Evolutionary conservation across 805 yeast genomes (phyloP).

Genomic region (Blastobotrys americana): DNA sequence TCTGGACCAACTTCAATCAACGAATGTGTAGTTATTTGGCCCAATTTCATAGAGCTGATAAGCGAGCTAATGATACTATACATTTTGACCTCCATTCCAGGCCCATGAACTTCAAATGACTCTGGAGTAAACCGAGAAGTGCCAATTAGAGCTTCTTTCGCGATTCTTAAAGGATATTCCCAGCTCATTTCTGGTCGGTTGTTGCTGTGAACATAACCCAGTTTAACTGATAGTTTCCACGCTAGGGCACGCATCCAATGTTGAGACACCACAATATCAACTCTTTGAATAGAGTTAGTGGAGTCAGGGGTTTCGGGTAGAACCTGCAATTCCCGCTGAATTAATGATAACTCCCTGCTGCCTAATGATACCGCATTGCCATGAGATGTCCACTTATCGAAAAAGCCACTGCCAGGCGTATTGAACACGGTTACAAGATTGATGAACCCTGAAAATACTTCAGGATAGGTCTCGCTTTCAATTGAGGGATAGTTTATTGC

Average conservation of each 20-base stretch:
- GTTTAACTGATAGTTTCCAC: constrained; percentile 12
- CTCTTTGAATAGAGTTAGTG: constrained; percentile 7
- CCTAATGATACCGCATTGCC: constrained; percentile 4
- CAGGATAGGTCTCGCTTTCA: constrained; percentile 7
- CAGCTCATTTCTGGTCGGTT: constrained; percentile 2
- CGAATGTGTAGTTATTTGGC: background rate
- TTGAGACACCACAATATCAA: constrained; percentile 14
- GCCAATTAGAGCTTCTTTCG: constrained; percentile 8
- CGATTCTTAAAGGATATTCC: constrained; percentile 13
- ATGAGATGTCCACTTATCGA: constrained; percentile 9
- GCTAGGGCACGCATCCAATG: constrained; percentile 15
- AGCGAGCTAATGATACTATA: background rate
- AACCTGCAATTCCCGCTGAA: constrained; percentile 6
- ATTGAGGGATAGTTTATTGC: constrained; percentile 9
- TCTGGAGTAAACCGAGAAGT: constrained; percentile 6
- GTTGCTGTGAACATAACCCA: background rate
- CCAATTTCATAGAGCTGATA: background rate
- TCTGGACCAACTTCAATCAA: background rate
- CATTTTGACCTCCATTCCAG: constrained; percentile 15
- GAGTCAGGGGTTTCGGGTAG: constrained; percentile 2
- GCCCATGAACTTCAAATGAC: constrained; percentile 15
- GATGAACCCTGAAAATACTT: constrained; percentile 8
- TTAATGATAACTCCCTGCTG: background rate
- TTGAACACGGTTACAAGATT: constrained; percentile 13
- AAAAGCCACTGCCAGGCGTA: constrained; percentile 11